phyloP scores from a whole-genome alignment of 257 asterid species.

The Nicotiana otophora region DNA sequence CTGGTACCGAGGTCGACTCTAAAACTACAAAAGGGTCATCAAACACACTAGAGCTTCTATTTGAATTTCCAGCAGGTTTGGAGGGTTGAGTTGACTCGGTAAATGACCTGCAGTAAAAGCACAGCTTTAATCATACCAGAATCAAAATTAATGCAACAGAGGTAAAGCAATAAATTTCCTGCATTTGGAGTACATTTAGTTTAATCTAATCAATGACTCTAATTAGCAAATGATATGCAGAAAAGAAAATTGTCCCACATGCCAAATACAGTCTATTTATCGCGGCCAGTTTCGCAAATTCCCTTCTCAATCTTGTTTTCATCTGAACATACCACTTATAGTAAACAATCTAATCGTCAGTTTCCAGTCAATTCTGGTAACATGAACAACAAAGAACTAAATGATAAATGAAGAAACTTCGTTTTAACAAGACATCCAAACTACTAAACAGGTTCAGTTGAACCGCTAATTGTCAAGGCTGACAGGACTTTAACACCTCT shows the following conservation, averaged over 20 bases:
- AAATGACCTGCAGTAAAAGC: slow-evolving; percentile 42
- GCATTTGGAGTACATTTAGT: neutral
- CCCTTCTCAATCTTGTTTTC: neutral
- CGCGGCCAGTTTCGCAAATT: neutral
- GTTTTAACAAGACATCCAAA: neutral
- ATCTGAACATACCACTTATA: slow-evolving; percentile 2
- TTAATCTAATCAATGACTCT: neutral
- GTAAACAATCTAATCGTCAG: neutral
- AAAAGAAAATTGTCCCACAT: neutral
- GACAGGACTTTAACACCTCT: neutral
- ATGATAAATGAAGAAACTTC: neutral
- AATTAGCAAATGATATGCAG: slow-evolving; percentile 1
- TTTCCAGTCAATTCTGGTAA: neutral
- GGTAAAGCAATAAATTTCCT: neutral
- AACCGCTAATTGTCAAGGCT: neutral
- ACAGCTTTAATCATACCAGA: neutral
- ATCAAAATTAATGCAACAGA: neutral
- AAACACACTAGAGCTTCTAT: slow-evolving; percentile 31
- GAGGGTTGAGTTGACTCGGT: slow-evolving; percentile 62
- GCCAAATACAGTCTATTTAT: neutral
- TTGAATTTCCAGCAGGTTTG: slow-evolving; percentile 44
- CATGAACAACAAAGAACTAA: neutral
- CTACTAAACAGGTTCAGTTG: neutral
- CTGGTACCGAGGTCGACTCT: slow-evolving; percentile 49
- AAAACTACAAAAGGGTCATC: slow-evolving; percentile 75